Conservation (phyloP, 371 early-diverging fungal species). For the Haplosporangium sp. region DNA sequence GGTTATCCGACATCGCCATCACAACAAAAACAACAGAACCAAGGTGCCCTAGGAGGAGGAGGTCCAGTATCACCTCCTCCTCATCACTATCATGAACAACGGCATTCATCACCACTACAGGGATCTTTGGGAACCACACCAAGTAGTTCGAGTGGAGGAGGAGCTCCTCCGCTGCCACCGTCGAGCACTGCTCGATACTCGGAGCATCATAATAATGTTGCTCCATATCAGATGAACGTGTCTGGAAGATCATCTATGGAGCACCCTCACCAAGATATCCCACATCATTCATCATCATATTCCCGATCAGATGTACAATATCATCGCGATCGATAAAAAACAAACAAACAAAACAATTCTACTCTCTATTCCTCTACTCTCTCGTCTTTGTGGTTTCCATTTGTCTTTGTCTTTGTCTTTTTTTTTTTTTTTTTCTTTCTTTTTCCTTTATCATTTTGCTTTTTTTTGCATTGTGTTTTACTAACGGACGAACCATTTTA, state of each 20-base stretch:
- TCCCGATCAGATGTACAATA: slow-evolving; percentile 25
- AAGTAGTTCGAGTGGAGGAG: too few relatives aligned
- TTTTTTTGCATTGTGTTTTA: too few relatives aligned
- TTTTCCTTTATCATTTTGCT: too few relatives aligned
- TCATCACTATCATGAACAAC: slow-evolving; percentile 6
- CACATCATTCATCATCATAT: slow-evolving; percentile 15
- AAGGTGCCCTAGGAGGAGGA: neutral
- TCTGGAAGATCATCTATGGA: slow-evolving; percentile 1
- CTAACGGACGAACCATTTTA: too few relatives aligned
- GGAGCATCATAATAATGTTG: neutral
- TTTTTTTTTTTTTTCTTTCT: too few relatives aligned
- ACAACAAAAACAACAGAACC: neutral
- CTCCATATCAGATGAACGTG: neutral
- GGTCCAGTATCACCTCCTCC: too few relatives aligned
- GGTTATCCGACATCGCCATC: slow-evolving; percentile 1
- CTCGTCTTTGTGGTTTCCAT: neutral
- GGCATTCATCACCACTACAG: neutral
- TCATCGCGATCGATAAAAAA: slow-evolving; percentile 19
- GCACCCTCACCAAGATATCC: slow-evolving; percentile 14
- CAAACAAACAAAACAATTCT: neutral
- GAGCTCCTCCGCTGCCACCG: too few relatives aligned
- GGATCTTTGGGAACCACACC: neutral
- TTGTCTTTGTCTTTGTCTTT: too few relatives aligned
- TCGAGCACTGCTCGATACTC: slow-evolving; percentile 6
- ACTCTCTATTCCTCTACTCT: neutral